phyloP scores from a whole-genome alignment of 2,329 filamentous ascomycete species.

The Ophiostoma montium region DNA sequence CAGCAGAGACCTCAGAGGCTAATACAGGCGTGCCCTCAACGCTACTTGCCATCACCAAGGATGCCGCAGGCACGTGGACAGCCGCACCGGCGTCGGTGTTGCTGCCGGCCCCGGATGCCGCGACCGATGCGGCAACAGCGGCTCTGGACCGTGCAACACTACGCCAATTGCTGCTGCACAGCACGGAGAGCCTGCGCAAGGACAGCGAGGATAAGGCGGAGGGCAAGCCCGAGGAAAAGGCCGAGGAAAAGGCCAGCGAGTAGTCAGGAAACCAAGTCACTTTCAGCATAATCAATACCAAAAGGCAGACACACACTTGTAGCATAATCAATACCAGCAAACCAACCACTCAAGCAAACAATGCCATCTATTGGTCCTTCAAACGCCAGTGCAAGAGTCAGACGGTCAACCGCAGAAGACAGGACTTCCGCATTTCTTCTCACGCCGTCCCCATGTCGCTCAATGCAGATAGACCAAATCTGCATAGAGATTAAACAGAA shows the following conservation, averaged over 20 bases:
- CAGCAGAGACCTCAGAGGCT: background rate
- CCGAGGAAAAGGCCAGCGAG: background rate
- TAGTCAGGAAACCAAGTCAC: background rate
- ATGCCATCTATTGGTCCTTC: too few relatives aligned
- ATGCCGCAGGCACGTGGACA: background rate
- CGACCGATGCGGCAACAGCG: conserved; percentile 10
- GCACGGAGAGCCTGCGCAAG: conserved; percentile 34
- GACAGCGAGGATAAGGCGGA: conserved; percentile 18
- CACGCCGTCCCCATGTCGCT: too few relatives aligned
- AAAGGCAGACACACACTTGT: too few relatives aligned
- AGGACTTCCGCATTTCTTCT: too few relatives aligned
- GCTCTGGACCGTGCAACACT: conserved; percentile 22
- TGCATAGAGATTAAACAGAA: background rate
- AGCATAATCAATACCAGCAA: too few relatives aligned
- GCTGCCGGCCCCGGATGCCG: conserved; percentile 3
- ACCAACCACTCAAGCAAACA: too few relatives aligned
- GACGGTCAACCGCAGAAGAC: too few relatives aligned
- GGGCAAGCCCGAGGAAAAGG: background rate
- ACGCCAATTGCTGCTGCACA: conserved; percentile 30
- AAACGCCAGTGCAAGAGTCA: too few relatives aligned
- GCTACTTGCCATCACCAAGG: conserved; percentile 13
- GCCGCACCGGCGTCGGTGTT: conserved; percentile 9
- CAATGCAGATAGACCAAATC: too few relatives aligned
- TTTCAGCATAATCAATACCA: background rate
- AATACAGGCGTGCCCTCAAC: conserved; percentile 11